phyloP scores from a whole-genome alignment of 179 eudicot species.

The Heliamphora pulchella region DNA sequence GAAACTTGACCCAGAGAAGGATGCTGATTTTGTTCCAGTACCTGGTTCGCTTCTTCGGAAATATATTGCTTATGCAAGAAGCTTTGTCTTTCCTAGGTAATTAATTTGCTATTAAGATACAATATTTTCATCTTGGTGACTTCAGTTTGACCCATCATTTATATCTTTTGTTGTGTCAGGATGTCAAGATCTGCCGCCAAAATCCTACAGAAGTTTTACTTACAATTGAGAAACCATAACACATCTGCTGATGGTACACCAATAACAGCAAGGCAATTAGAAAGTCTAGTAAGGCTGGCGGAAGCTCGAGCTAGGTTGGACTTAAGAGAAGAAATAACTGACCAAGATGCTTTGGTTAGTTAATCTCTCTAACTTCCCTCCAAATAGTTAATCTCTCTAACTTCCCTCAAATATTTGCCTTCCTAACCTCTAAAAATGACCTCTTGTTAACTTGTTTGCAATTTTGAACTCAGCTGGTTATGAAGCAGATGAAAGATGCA shows the following conservation, averaged over 20 bases:
- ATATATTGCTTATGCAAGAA: slow-evolving; percentile 88
- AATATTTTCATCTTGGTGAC: neutral
- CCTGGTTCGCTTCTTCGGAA: slow-evolving; percentile 81
- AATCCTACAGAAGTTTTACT: slow-evolving; percentile 80
- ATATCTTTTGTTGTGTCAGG: slow-evolving; percentile 36
- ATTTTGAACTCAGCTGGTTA: neutral
- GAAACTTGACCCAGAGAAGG: slow-evolving; percentile 72
- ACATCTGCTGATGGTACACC: slow-evolving; percentile 94
- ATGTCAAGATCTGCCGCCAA: slow-evolving; percentile 88
- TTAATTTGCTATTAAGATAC: slow-evolving; percentile 10
- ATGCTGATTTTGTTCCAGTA: slow-evolving; percentile 68
- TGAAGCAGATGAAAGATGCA: slow-evolving; percentile 4
- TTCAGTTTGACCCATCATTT: neutral
- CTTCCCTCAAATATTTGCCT: too few relatives aligned
- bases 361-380: neutral
- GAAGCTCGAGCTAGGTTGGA: slow-evolving; percentile 92
- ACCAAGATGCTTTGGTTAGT: slow-evolving; percentile 91
- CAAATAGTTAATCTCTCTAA: too few relatives aligned
- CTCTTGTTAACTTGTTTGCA: neutral
- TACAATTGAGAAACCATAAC: slow-evolving; percentile 69
- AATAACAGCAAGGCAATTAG: slow-evolving; percentile 94
- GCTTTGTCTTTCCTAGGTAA: slow-evolving; percentile 69
- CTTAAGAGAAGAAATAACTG: slow-evolving; percentile 79
- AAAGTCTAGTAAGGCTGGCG: slow-evolving; percentile 89
- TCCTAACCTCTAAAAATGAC: neutral